Base-by-base conservation (phyloP, 1,139 yeast species). In the Candida sanyaensis region DNA sequence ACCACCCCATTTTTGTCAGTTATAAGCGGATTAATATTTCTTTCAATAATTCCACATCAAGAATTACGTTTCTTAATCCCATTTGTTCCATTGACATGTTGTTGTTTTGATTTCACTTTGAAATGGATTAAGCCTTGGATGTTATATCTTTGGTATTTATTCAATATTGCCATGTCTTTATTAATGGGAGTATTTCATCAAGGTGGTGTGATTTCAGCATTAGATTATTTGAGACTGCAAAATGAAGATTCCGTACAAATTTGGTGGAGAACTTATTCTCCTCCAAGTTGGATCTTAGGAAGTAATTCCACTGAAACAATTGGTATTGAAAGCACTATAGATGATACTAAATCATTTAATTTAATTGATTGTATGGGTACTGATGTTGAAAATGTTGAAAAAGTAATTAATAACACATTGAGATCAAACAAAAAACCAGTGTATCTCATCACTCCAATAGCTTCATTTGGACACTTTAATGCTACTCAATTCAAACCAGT, bases 251-350 rank as follows among this genome's bases (percentile, higher is more conserved):
- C 61, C 3, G 56, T 79, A 0, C 81, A 84, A 36, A 60, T 90
- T 2, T 93, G 96, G 93, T 93, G 98, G 97, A 84, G 92, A 62
- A 90, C 97, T 0, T 93, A 92, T 60, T 79, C 91, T 1, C 98
- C 98, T 0, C 98, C 99, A 0, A 78, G 89, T 3, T 92, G 97
- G 96, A 62, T 92, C 49, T 68, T 89, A 42, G 88, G 86, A 2
- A 72, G 71, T 44, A 37, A 43, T 0, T 38, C 54, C 0, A 47
- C 55, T 26, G 46, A 59, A 43, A 60, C 62, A 41, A 44, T 64
- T 1, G 44, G 59, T 1, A 44, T 63, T n/a, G 56, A 55, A 10
- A 59, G 59, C 9, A 60, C 37, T 2, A 27, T 43, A 5, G 41
- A 44, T 33, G 9, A 30, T 11, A 51, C 26, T 4, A 53, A 53